Percentiles rank a stretch among this genome's conserved stretches.
These are phyloP conservation scores for Acacia pycnantha DNA, from an alignment of 331 rosid genomes.

Conservation along the genomic window DNA sequence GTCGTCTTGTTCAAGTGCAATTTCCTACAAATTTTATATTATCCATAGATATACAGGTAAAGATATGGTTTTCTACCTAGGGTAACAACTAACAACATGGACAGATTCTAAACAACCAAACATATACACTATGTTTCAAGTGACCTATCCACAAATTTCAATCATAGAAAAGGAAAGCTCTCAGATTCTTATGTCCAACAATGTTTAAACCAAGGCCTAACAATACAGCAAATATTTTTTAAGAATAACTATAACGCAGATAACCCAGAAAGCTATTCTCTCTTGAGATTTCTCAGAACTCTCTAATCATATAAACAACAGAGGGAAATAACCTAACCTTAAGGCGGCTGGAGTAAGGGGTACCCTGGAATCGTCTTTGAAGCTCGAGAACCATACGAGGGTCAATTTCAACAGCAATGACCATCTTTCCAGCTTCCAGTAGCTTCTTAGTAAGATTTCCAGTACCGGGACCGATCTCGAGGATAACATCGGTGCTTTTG, in stretches of 20 bases:
- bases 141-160: too few relatives aligned
- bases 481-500: conserved; percentile 65
- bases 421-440: conserved; percentile 71
- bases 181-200: background rate
- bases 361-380: conserved; percentile 67
- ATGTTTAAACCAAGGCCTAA: background rate
- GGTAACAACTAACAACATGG: background rate
- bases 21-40: background rate
- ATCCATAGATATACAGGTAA: background rate
- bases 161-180: background rate
- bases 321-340: conserved; percentile 36
- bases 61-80: background rate
- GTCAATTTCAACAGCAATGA: conserved; percentile 72
- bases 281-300: too few relatives aligned
- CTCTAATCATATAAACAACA: too few relatives aligned
- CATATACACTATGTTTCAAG: too few relatives aligned
- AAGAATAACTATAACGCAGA: background rate
- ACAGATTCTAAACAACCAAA: background rate
- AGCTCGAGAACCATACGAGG: conserved; percentile 86
- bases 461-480: conserved; percentile 88
- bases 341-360: conserved; percentile 59
- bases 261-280: background rate
- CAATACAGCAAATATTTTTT: too few relatives aligned
- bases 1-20: background rate
- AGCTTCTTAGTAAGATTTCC: conserved; percentile 89